A percentile compares a stretch with the other conserved stretches of the same genome.
Conservation (phyloP, 768 basidiomycete species). For the Kwoniella dendrophila region DNA sequence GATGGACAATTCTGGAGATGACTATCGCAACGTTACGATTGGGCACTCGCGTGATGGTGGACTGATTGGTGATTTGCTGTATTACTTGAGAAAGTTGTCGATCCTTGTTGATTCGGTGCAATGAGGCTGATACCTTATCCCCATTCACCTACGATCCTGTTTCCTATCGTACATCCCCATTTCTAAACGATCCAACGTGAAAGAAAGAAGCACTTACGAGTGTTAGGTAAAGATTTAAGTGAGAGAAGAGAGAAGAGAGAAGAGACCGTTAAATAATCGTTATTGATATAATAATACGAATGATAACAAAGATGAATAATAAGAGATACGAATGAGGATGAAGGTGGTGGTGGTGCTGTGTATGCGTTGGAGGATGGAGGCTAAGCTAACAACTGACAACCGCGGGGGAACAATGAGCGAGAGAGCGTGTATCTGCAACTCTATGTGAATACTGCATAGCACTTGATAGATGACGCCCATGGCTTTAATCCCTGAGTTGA, state of each 20-base stretch:
- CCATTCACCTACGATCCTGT: too few relatives aligned
- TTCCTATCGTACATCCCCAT: too few relatives aligned
- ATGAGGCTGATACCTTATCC: too few relatives aligned
- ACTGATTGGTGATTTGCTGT: too few relatives aligned
- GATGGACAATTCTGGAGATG: too few relatives aligned
- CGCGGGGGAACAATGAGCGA: conserved; percentile 2
- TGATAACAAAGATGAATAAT: neutral
- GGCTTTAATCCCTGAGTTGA: conserved; percentile 16
- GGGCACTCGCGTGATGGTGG: too few relatives aligned
- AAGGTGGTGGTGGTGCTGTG: conserved; percentile 2
- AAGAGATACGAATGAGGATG: neutral
- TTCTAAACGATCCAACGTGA: neutral
- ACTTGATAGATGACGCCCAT: conserved; percentile 12
- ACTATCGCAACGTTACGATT: too few relatives aligned
- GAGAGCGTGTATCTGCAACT: too few relatives aligned
- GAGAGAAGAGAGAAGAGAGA: conserved; percentile 17
- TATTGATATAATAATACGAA: conserved; percentile 6
- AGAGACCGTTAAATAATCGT: conserved; percentile 6
- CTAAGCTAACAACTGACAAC: neutral
- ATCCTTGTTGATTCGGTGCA: too few relatives aligned
- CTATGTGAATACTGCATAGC: too few relatives aligned
- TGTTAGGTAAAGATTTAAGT: conserved; percentile 10
- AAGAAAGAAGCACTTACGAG: neutral
- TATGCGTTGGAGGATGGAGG: neutral
- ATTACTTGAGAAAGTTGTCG: too few relatives aligned